Evolutionary conservation across 148 eudicot species (phyloP).

Genomic region (Polygonum aviculare): DNA sequence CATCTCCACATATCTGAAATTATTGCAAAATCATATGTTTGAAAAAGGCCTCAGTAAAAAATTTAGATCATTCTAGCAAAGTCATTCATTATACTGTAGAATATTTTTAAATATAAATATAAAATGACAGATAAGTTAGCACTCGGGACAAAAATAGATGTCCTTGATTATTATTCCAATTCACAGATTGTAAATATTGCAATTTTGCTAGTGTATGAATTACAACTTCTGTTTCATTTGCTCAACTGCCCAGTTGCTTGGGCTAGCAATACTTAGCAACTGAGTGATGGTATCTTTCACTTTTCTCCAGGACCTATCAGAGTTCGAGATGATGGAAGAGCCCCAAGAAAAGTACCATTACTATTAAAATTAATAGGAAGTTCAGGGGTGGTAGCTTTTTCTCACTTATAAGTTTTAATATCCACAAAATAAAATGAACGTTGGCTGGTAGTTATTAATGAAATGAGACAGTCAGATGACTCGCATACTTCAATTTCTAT

Average conservation of each 20-base stretch:
- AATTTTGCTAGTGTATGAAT: background rate
- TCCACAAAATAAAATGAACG: no score
- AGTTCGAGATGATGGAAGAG: background rate
- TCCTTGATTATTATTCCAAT: background rate
- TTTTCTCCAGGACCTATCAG: background rate
- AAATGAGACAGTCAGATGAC: background rate
- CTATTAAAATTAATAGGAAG: background rate
- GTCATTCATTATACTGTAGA: background rate
- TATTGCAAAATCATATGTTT: background rate
- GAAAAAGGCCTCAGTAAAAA: background rate
- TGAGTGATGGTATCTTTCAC: background rate
- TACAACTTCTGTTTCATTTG: background rate
- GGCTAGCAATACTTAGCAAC: background rate
- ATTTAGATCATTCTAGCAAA: background rate
- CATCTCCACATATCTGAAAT: constrained; percentile 78
- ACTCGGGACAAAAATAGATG: background rate
- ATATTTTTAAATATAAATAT: background rate
- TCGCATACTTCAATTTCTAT: no score
- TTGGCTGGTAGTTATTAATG: no score
- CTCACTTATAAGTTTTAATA: no score
- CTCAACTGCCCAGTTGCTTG: background rate
- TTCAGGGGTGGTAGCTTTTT: no score
- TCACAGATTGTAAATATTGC: background rate
- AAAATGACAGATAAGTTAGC: background rate
- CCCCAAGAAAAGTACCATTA: background rate